Evolutionary conservation across 164 flowering plant genomes (phyloP), one percentile per base, ranked within the genome.

Genomic region (Vitis amurensis): DNA sequence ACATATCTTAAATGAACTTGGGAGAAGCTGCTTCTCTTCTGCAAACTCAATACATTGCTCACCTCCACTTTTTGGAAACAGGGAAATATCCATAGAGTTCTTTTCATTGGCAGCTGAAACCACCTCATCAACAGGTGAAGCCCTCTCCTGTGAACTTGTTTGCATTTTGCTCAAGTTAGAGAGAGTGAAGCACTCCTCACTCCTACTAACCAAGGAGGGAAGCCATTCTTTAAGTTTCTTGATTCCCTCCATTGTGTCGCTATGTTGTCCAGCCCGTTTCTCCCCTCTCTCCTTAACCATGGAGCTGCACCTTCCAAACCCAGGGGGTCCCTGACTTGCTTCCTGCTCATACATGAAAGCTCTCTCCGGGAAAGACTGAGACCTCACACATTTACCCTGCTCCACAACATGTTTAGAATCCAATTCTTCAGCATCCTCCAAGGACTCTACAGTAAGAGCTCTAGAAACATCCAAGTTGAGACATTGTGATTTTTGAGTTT

Each of bases 1-100:
- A 73, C 89, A 91, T 15, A 88, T 91, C 82, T 91, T 92, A 73
- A 84, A 92, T n/a, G 97, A 87, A 77, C 78, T 79, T 0, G 92
- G 86, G 63, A 90, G 80, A 55, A 85, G 81, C 78, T 85, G 91
- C 79, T 88, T 93, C 77, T 87, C 95, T 80, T 91, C 82, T 50
- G 80, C 77, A 71, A 63, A 79, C 63, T 78, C 83, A 62, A 67
- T 61, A 65, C 68, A 63, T 11, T 76, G 59, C 62, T 82, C 83
- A 63, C 60, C 75, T 48, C 63, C 71, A 15, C 60, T 75, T 60
- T 70, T 72, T 10, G 82, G 74, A 71, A 76, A 77, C 57, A 78
- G 59, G 62, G 81, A 70, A 61, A 68, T 76, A 69, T 71, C 65
- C 52, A 74, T 49, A 15, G 73, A 61, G 64, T 63, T 78, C 57